Percentiles rank a stretch among this genome's conserved stretches.
Evolutionary conservation across 1,284 basidiomycete genomes (phyloP).

Genomic region (Pseudozyma tsukubaensis): DNA sequence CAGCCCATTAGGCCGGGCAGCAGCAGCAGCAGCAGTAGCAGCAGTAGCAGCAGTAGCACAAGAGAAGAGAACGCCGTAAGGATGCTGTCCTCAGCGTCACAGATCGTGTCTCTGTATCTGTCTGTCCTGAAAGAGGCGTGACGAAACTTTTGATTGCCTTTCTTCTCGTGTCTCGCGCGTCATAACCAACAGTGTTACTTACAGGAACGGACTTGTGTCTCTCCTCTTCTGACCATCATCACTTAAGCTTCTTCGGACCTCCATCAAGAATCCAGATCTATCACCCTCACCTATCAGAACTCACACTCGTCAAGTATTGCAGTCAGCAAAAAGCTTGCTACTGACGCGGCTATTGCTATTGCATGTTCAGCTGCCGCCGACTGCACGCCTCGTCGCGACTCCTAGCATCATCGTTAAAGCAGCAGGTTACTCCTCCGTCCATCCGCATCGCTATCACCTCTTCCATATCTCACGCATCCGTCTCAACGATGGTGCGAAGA

Average conservation of each 20-base stretch:
- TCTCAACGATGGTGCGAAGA: slow-evolving; percentile 26
- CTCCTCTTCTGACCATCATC: slow-evolving; percentile 1
- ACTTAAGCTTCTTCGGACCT: not conserved
- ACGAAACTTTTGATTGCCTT: not conserved
- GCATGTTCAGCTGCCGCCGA: not conserved
- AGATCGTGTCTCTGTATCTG: not conserved
- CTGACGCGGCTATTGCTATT: not conserved
- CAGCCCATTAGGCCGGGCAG: not conserved
- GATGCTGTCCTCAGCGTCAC: too few species aligned
- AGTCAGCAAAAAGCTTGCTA: too few species aligned
- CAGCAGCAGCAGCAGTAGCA: too few species aligned
- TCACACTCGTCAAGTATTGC: too few species aligned
- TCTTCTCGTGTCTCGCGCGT: slow-evolving; percentile 17
- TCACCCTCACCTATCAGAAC: too few species aligned
- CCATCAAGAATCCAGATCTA: too few species aligned
- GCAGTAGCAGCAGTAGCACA: too few species aligned
- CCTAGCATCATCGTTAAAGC: slow-evolving; percentile 5
- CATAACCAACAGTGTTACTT: not conserved
- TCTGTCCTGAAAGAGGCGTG: not conserved
- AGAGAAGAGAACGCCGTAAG: too few species aligned
- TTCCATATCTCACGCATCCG: too few species aligned
- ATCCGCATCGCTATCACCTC: not conserved
- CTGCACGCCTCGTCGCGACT: slow-evolving; percentile 18
- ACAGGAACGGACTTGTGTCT: not conserved
- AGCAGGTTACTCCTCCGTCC: not conserved